phyloP scores from a whole-genome alignment of 78 protist genomes.

The Dictyostelium intermedium region DNA sequence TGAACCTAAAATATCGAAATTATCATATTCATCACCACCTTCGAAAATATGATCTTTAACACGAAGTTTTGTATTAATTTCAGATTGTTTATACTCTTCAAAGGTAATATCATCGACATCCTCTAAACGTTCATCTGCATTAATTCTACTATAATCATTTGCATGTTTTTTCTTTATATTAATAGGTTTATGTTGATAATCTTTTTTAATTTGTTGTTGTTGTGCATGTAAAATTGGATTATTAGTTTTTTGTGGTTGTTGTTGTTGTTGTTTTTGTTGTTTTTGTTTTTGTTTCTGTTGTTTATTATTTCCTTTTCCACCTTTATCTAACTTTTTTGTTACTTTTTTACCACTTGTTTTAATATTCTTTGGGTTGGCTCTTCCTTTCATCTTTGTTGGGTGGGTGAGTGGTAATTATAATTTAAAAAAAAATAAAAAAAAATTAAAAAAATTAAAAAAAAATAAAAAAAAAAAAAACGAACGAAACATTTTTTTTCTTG shows the following conservation, averaged over 20 bases:
- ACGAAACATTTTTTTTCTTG: too few species aligned
- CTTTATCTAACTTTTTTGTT: background rate
- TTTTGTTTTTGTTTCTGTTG: background rate
- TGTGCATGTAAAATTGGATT: background rate
- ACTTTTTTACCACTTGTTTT: background rate
- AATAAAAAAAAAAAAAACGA: background rate
- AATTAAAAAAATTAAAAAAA: background rate
- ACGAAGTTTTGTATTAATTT: conserved; percentile 41
- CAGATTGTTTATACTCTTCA: conserved; percentile 58
- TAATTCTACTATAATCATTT: background rate
- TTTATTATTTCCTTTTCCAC: background rate
- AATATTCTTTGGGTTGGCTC: background rate
- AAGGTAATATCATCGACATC: conserved; percentile 65
- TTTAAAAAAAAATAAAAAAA: background rate
- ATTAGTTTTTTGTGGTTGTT: background rate
- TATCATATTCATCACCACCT: conserved; percentile 64
- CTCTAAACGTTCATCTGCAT: conserved; percentile 46
- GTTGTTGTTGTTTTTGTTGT: background rate
- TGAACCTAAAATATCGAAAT: conserved; percentile 19
- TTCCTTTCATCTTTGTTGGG: background rate
- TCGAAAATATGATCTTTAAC: conserved; percentile 40
- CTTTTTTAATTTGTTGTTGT: background rate
- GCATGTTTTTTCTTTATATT: background rate
- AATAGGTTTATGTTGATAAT: background rate
- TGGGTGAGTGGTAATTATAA: background rate